These are phyloP conservation scores for Pichia ethanolica DNA, from an alignment of 805 yeast species.

Conservation along the genomic window DNA sequence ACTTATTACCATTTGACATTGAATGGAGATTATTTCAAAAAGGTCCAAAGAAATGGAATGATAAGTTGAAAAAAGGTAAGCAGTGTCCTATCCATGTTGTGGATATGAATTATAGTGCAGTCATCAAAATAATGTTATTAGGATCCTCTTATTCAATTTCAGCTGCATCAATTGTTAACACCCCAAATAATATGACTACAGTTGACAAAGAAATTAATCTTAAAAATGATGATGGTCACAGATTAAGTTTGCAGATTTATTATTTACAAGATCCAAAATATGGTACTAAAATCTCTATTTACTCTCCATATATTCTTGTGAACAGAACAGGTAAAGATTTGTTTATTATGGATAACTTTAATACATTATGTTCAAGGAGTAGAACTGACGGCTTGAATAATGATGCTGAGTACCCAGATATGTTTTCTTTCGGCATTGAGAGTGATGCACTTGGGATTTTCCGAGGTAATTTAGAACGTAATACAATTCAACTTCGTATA, in stretches of 20 bases:
- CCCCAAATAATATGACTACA: slow-evolving; percentile 30
- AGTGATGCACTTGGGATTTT: slow-evolving; percentile 29
- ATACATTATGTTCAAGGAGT: slow-evolving; percentile 39
- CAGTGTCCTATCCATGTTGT: slow-evolving; percentile 76
- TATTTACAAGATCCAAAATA: slow-evolving; percentile 49
- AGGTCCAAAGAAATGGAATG: slow-evolving; percentile 60
- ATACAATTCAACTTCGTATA: slow-evolving; percentile 58
- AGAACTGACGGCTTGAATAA: neutral
- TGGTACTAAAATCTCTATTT: slow-evolving; percentile 62
- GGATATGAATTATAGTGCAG: slow-evolving; percentile 46
- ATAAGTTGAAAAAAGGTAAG: slow-evolving; percentile 54
- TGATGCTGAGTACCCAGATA: slow-evolving; percentile 40
- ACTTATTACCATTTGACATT: slow-evolving; percentile 76
- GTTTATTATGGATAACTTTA: slow-evolving; percentile 47
- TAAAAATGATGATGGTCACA: slow-evolving; percentile 55
- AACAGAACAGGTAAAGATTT: slow-evolving; percentile 72
- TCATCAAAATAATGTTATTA: slow-evolving; percentile 60
- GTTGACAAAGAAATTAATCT: slow-evolving; percentile 39
- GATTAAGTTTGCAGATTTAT: slow-evolving; percentile 53
- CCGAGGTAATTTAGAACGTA: slow-evolving; percentile 36
- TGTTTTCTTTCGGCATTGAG: slow-evolving; percentile 75
- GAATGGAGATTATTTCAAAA: slow-evolving; percentile 72
- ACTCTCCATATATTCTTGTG: slow-evolving; percentile 75
- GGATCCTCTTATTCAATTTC: slow-evolving; percentile 56
- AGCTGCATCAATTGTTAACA: slow-evolving; percentile 68